A percentile compares a stretch with the other conserved stretches of the same genome.
These are phyloP conservation scores for Aspergillus bombycis DNA, from an alignment of 2,329 filamentous ascomycete species.

Conservation along the genomic window DNA sequence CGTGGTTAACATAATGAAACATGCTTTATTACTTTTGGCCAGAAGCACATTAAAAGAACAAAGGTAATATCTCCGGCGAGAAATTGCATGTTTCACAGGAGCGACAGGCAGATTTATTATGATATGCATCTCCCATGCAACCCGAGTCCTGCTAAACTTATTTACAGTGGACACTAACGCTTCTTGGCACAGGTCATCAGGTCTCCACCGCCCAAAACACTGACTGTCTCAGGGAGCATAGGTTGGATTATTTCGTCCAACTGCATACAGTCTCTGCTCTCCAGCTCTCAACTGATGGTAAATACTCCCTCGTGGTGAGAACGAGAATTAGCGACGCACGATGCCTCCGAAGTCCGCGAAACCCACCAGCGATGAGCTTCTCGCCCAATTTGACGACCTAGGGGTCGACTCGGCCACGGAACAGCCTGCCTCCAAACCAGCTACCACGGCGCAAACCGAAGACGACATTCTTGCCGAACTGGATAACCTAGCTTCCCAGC, in stretches of 20 bases:
- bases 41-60: neutral
- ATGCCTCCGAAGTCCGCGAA: slow-evolving; percentile 44
- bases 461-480: slow-evolving; percentile 87
- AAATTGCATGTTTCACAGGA: neutral
- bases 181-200: slow-evolving; percentile 33
- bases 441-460: slow-evolving; percentile 44
- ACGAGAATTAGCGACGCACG: slow-evolving; percentile 14
- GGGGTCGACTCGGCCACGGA: slow-evolving; percentile 39
- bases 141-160: neutral
- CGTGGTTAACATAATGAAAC: neutral
- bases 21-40: neutral
- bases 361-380: slow-evolving; percentile 53
- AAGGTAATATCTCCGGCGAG: neutral
- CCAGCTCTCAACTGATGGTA: neutral
- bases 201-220: slow-evolving; percentile 27
- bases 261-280: neutral
- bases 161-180: slow-evolving; percentile 16
- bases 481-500: slow-evolving; percentile 74
- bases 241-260: neutral
- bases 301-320: neutral
- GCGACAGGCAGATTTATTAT: neutral
- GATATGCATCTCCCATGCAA: neutral
- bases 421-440: slow-evolving; percentile 32
- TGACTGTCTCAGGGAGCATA: slow-evolving; percentile 8
- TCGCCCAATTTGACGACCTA: slow-evolving; percentile 55